Conservation (phyloP, 2,329 filamentous ascomycete genomes). For the Diaporthe longicolla region DNA sequence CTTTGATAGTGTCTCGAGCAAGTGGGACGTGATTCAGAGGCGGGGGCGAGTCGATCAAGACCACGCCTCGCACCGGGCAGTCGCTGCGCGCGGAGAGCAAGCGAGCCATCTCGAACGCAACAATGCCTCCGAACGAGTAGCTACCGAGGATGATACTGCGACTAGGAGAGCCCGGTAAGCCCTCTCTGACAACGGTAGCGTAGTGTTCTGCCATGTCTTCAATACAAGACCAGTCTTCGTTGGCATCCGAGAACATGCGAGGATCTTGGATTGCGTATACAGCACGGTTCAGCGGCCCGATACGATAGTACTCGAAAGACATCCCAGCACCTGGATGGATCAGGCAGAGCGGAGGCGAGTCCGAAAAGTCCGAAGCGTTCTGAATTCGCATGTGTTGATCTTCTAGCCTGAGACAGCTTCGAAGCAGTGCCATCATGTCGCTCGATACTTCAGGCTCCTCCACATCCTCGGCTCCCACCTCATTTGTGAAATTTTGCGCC, state of each 20-base stretch:
- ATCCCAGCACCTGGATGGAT: slow-evolving; percentile 7
- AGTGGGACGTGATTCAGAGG: not conserved
- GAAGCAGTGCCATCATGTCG: slow-evolving; percentile 4
- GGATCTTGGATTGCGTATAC: not conserved
- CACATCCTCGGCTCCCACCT: not conserved
- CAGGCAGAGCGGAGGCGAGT: not conserved
- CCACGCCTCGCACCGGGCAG: not conserved
- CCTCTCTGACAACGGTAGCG: not conserved
- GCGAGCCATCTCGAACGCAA: slow-evolving; percentile 19
- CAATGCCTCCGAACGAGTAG: slow-evolving; percentile 6
- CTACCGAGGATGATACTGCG: not conserved
- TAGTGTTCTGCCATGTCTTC: slow-evolving; percentile 2
- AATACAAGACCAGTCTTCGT: slow-evolving; percentile 6
- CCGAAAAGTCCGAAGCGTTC: not conserved
- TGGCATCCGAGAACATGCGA: not conserved
- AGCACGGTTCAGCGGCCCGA: not conserved
- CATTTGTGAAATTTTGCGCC: rapidly evolving
- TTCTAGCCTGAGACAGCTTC: not conserved
- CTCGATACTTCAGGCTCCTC: not conserved
- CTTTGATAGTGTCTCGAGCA: not conserved
- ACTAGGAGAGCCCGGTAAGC: not conserved
- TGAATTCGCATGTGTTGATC: not conserved
- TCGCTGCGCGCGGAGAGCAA: not conserved
- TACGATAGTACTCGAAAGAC: slow-evolving; percentile 11
- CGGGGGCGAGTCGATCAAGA: slow-evolving; percentile 16